Conservation (phyloP, 1,284 basidiomycete species). For the Puccinia horiana region DNA sequence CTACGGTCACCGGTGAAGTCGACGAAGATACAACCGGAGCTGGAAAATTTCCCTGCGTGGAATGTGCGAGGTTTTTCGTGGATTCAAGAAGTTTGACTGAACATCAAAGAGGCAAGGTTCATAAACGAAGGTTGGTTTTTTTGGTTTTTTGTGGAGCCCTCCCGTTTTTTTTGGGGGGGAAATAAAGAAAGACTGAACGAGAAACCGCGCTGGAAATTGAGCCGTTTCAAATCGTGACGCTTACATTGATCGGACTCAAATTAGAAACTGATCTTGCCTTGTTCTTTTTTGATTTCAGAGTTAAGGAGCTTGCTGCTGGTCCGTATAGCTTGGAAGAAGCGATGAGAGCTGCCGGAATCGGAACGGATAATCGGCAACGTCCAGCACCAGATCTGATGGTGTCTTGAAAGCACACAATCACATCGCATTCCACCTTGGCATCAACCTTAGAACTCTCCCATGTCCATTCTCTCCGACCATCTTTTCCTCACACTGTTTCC, state of each 20-base stretch:
- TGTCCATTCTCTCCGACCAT: neutral
- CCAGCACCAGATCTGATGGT: slow-evolving; percentile 1
- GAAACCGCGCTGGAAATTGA: neutral
- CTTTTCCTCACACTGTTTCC: neutral
- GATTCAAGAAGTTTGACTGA: slow-evolving; percentile 33
- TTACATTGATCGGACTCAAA: neutral
- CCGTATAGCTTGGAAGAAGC: slow-evolving; percentile 48
- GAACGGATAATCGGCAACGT: slow-evolving; percentile 46
- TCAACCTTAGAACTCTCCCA: neutral
- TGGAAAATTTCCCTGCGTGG: slow-evolving; percentile 38
- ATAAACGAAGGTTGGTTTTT: slow-evolving; percentile 45
- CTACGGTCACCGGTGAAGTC: slow-evolving; percentile 33
- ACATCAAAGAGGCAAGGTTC: slow-evolving; percentile 38
- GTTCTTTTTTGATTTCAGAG: neutral
- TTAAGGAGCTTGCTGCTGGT: slow-evolving; percentile 40
- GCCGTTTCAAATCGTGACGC: neutral
- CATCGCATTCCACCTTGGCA: neutral
- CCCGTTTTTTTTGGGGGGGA: neutral
- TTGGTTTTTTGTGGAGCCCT: too few relatives aligned
- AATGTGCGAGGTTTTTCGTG: slow-evolving; percentile 47
- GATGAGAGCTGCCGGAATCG: slow-evolving; percentile 44
- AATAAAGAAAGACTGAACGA: neutral
- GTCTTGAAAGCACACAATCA: neutral
- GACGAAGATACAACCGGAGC: slow-evolving; percentile 44
- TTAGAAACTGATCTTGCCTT: neutral